phyloP scores from a whole-genome alignment of 2,329 filamentous ascomycete species.

The Colletotrichum sp. region DNA sequence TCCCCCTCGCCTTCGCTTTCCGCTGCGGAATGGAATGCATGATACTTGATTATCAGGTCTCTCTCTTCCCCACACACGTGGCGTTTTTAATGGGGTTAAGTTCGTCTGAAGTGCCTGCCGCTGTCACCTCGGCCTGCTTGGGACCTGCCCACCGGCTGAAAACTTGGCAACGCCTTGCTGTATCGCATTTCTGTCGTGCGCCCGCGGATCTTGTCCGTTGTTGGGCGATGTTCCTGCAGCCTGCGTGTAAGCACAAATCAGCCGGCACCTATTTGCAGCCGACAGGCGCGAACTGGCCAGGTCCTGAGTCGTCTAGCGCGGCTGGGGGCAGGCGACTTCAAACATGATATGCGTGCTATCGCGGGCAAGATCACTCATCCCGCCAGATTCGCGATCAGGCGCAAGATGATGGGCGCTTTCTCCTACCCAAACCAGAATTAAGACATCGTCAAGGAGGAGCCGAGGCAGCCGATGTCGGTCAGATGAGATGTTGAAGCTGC shows the following conservation, averaged over 20 bases:
- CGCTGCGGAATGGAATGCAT: neutral
- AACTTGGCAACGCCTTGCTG: neutral
- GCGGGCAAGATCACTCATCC: neutral
- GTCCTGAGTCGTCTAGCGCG: neutral
- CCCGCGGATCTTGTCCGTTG: neutral
- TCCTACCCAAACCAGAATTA: neutral
- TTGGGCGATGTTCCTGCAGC: neutral
- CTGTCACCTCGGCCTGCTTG: neutral
- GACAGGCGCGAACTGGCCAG: neutral
- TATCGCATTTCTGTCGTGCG: neutral
- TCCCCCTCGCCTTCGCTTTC: neutral
- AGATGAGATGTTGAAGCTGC: neutral
- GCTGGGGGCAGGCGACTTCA: neutral
- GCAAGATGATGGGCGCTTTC: neutral
- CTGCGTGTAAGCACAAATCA: neutral
- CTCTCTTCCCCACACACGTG: neutral
- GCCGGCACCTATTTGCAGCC: neutral
- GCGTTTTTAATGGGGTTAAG: neutral
- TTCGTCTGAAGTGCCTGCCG: neutral
- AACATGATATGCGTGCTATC: neutral
- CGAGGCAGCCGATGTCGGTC: neutral
- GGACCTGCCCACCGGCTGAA: neutral
- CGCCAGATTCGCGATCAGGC: neutral
- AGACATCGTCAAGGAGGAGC: neutral
- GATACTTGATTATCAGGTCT: neutral